Percentiles rank a stretch among this genome's conserved stretches.
Evolutionary conservation across 192 early-diverging fungal genomes (phyloP).

Genomic region (Coemansia sp.): DNA sequence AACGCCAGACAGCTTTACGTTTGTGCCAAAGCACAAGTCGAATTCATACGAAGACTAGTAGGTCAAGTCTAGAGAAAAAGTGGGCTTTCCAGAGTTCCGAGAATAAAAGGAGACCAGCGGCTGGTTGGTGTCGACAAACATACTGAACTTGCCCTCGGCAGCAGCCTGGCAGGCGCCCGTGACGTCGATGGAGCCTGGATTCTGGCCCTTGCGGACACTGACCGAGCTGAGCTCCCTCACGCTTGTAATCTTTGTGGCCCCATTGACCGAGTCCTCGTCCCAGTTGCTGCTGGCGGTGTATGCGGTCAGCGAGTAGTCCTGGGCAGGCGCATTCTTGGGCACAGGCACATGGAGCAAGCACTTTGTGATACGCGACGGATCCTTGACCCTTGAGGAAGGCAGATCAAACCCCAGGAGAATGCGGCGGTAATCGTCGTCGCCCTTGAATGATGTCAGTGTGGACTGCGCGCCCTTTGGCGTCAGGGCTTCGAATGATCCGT

Average conservation of each 20-base stretch:
- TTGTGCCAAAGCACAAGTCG: conserved; percentile 93
- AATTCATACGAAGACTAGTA: conserved; percentile 66
- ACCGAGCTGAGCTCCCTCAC: background rate
- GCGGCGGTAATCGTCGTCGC: conserved; percentile 11
- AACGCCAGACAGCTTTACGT: conserved; percentile 79
- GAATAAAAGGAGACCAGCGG: conserved; percentile 23
- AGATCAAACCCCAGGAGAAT: conserved; percentile 39
- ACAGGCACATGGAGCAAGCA: conserved; percentile 29
- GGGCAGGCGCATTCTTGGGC: conserved; percentile 3
- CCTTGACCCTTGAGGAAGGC: conserved; percentile 3
- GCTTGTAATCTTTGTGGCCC: conserved; percentile 3
- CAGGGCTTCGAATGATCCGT: conserved; percentile 12
- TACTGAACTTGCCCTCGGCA: conserved; percentile 17
- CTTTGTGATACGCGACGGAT: conserved; percentile 10
- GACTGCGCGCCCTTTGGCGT: conserved; percentile 16
- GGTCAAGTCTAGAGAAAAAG: conserved; percentile 17
- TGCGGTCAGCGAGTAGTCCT: conserved; percentile 21
- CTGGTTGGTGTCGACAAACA: conserved; percentile 28
- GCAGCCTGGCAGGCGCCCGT: conserved; percentile 25
- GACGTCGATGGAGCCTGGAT: conserved; percentile 18
- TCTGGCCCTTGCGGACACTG: background rate
- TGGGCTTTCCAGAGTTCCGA: conserved; percentile 7
- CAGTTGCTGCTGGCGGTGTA: conserved; percentile 29
- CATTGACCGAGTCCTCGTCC: conserved; percentile 27
- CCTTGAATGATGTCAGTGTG: conserved; percentile 14